Evolutionary conservation across 176 grass and related monocot species (phyloP), one percentile per base, ranked within the genome.

Genomic region (Miscanthus lutarioriparius): DNA sequence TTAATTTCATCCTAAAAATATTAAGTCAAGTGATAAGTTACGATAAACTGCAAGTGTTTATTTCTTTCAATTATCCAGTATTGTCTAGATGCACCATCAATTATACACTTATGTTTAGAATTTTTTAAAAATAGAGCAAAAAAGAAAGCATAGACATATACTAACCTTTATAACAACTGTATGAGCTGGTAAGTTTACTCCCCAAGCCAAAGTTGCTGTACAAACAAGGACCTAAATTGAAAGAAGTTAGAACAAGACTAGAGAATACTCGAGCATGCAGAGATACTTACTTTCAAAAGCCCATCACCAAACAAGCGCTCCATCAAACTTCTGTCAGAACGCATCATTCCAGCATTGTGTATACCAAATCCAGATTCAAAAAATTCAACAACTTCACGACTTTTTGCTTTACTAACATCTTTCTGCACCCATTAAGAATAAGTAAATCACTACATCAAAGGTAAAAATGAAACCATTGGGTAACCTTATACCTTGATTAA

Each of bases 191-290:
- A 98, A 88, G 77, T 98, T 98, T 25, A 98, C 95, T 86, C 95
- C 95, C 95, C 95, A 98, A 28, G 95, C 95, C 80, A 98, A 91
- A 82, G 95, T 98, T 86, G 95, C 95, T 77, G 95, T 98, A 85
- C 95, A 98, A 36, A 98, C 95, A 91, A 98, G 95, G 17, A 98
- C 95, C 92, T 94, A 75, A 82, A 73, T 22, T 64, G 26, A 85
- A 91, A 85, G 82, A 65, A 70, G 67, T 86, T 72, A 88, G 69
- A 15, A 85, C 28, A 72, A 69, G 43, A 54, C 79, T 82, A 64
- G 45, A 72, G 1, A 45, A 77, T 72, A 86, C 15, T 59, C 13
- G n/a, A 78, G 44, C 66, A 53, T 25, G 26, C 83, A 78, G n/a
- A 54, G 51, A 65, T 32, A 48, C 78, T 51, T 83, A 94, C 92